phyloP scores from a whole-genome alignment of 2,329 filamentous ascomycete species.

The Akanthomyces lecanii region DNA sequence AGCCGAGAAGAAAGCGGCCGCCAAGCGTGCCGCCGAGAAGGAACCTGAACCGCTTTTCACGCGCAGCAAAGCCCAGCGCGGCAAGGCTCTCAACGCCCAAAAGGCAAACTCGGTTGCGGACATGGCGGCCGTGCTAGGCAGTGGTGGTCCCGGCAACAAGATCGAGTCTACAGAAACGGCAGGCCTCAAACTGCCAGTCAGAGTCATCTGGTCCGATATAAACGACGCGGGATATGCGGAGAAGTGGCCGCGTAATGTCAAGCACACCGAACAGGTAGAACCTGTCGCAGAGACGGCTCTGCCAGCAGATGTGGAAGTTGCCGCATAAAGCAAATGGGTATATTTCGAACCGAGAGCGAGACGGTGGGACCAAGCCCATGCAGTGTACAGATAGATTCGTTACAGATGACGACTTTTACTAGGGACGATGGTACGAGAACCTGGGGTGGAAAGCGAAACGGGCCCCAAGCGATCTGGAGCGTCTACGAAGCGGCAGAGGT shows the following conservation, averaged over 20 bases:
- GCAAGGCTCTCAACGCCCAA: conserved; percentile 53
- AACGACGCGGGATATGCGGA: conserved; percentile 44
- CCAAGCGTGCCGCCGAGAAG: conserved; percentile 25
- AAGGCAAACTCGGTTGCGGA: conserved; percentile 60
- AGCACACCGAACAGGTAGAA: conserved; percentile 38
- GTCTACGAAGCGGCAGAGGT: conserved; percentile 2
- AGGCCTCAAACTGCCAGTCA: conserved; percentile 27
- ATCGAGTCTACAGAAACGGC: conserved; percentile 26
- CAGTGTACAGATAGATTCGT: neutral
- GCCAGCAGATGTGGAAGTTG: conserved; percentile 5
- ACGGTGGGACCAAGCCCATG: neutral
- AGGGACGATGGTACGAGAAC: too few relatives aligned
- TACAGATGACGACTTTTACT: neutral
- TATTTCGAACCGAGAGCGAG: neutral
- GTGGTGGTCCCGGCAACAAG: conserved; percentile 48
- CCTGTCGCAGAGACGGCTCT: conserved; percentile 14
- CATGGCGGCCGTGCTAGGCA: conserved; percentile 54
- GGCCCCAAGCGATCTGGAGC: neutral
- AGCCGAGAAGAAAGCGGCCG: conserved; percentile 32
- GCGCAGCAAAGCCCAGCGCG: conserved; percentile 42
- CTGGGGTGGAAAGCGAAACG: neutral
- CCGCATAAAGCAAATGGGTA: neutral
- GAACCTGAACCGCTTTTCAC: conserved; percentile 31
- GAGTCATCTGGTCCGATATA: conserved; percentile 49
- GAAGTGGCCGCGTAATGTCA: conserved; percentile 50